These are phyloP conservation scores for Ceratopteris richardii DNA, from an alignment of 75 land plant species.

Conservation along the genomic window DNA sequence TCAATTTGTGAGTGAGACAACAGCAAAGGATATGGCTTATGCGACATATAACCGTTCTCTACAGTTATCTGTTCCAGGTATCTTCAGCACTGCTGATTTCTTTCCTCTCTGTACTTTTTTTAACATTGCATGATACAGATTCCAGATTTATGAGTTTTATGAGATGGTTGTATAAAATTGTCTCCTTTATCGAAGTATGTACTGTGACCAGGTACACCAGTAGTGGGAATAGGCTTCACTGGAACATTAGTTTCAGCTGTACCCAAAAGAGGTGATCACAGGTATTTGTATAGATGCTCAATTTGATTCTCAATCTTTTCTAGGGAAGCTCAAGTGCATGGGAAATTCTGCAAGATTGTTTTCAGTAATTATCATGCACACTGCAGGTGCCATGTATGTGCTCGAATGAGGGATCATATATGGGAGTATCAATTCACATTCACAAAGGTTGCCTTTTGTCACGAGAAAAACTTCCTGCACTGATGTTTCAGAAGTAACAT, in stretches of 20 bases:
- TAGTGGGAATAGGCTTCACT: slow-evolving; percentile 75
- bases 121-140: background rate
- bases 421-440: slow-evolving; percentile 61
- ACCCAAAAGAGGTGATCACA: slow-evolving; percentile 81
- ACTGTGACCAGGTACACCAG: slow-evolving; percentile 45
- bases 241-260: slow-evolving; percentile 54
- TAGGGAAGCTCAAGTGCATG: no score
- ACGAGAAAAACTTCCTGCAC: background rate
- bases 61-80: slow-evolving; percentile 64
- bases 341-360: no score
- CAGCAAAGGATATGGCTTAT: slow-evolving; percentile 62
- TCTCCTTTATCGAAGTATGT: no score
- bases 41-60: slow-evolving; percentile 74
- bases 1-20: slow-evolving; percentile 45
- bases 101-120: background rate
- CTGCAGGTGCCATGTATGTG: slow-evolving; percentile 62
- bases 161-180: no score
- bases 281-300: slow-evolving; percentile 27
- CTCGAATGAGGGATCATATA: slow-evolving; percentile 53
- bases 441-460: slow-evolving; percentile 40
- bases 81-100: background rate
- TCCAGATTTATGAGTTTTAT: no score
- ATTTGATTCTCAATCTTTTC: background rate
- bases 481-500: no score
- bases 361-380: no score